Evolutionary conservation across 371 early-diverging fungal species (phyloP).

Genomic region (Gilbertella persicaria): DNA sequence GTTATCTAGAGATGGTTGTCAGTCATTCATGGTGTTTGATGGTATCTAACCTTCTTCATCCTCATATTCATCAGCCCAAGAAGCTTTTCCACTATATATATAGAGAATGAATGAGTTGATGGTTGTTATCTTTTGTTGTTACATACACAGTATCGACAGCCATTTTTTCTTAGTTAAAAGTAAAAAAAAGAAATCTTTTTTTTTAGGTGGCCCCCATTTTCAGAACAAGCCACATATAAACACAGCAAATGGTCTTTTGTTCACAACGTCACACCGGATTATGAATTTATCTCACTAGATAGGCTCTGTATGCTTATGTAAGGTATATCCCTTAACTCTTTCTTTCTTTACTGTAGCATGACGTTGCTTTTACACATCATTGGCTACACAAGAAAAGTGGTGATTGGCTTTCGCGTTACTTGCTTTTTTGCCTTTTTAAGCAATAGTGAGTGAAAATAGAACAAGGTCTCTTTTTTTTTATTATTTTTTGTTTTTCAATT

Average conservation of each 20-base stretch:
- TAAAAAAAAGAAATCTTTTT: slow-evolving; percentile 1
- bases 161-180: slow-evolving; percentile 13
- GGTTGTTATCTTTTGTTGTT: neutral
- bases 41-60: slow-evolving; percentile 51
- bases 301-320: too few species aligned
- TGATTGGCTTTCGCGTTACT: too few species aligned
- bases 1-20: slow-evolving; percentile 28
- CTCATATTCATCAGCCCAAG: slow-evolving; percentile 77
- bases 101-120: slow-evolving; percentile 4
- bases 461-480: slow-evolving; percentile 2
- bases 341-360: too few species aligned
- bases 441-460: too few species aligned
- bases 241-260: too few species aligned
- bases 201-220: too few species aligned
- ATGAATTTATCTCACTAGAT: too few species aligned
- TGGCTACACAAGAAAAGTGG: too few species aligned
- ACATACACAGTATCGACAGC: slow-evolving; percentile 34
- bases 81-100: slow-evolving; percentile 41
- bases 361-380: too few species aligned
- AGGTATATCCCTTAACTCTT: too few species aligned
- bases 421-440: too few species aligned
- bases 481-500: neutral
- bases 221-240: neutral
- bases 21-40: neutral
- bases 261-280: too few species aligned